These are phyloP conservation scores for Malus sieversii DNA, from an alignment of 306 rosid genomes.

Conservation along the genomic window DNA sequence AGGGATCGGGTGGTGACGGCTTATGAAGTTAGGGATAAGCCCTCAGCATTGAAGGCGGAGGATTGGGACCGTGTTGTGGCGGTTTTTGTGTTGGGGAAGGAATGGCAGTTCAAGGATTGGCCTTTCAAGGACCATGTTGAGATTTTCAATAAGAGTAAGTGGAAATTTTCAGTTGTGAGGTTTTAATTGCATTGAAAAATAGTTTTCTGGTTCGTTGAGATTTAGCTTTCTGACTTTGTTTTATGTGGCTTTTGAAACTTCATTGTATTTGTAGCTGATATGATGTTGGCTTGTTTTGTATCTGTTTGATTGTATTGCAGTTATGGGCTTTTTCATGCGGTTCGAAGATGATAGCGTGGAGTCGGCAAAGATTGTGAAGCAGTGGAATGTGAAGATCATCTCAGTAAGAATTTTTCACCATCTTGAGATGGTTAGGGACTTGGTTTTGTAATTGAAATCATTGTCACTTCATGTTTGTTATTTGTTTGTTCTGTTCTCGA, in stretches of 20 bases:
- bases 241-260: background rate
- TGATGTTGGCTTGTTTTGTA: background rate
- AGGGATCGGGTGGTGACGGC: constrained; percentile 81
- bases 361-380: constrained; percentile 83
- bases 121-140: constrained; percentile 62
- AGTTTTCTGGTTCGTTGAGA: background rate
- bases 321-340: constrained; percentile 54
- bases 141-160: constrained; percentile 54
- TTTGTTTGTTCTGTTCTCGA: background rate
- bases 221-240: background rate
- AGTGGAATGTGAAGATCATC: constrained; percentile 97
- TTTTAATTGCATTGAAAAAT: background rate
- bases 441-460: background rate
- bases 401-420: constrained; percentile 42
- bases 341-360: constrained; percentile 86
- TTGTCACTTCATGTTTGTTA: background rate
- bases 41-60: constrained; percentile 70
- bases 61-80: constrained; percentile 99
- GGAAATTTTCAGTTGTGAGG: constrained; percentile 7
- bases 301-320: constrained; percentile 22
- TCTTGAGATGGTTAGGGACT: constrained; percentile 3
- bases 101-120: constrained; percentile 78
- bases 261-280: background rate
- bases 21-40: constrained; percentile 96
- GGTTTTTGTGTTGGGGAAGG: constrained; percentile 92